A percentile compares a stretch with the other conserved stretches of the same genome.
phyloP scores from a whole-genome alignment of 495 filamentous ascomycete genomes.

The Staphylotrichum longicolle region DNA sequence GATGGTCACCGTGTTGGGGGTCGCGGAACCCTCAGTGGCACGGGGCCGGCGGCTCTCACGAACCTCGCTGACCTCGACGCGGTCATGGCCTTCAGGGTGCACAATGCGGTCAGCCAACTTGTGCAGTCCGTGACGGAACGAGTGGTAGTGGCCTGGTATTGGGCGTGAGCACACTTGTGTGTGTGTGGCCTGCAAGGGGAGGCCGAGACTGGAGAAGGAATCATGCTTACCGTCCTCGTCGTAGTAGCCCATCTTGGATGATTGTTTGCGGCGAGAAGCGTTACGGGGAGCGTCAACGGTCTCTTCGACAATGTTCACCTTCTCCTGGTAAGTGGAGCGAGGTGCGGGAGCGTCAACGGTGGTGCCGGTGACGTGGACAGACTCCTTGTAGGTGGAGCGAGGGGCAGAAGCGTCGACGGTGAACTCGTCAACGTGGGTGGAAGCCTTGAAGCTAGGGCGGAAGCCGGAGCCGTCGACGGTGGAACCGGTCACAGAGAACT shows the following conservation, averaged over 20 bases:
- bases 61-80: slow-evolving; percentile 57
- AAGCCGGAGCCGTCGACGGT: slow-evolving; percentile 47
- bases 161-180: slow-evolving; percentile 32
- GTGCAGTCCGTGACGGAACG: slow-evolving; percentile 76
- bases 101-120: slow-evolving; percentile 77
- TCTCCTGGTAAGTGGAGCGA: slow-evolving; percentile 37
- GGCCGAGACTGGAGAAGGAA: not conserved
- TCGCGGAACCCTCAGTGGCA: slow-evolving; percentile 35
- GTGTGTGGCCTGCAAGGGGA: not conserved
- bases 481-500: slow-evolving; percentile 48
- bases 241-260: slow-evolving; percentile 94
- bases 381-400: slow-evolving; percentile 35
- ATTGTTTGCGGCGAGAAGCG: slow-evolving; percentile 34
- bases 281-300: slow-evolving; percentile 45
- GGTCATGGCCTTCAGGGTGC: slow-evolving; percentile 60
- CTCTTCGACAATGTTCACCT: slow-evolving; percentile 40
- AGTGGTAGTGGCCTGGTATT: slow-evolving; percentile 78
- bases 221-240: slow-evolving; percentile 71
- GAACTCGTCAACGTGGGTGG: slow-evolving; percentile 46
- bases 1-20: slow-evolving; percentile 90
- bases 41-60: slow-evolving; percentile 33
- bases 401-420: slow-evolving; percentile 47
- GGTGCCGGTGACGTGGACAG: slow-evolving; percentile 42
- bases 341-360: slow-evolving; percentile 46
- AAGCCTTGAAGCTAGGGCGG: slow-evolving; percentile 32